These are phyloP conservation scores for Boletellus ananiceps DNA, from an alignment of 768 basidiomycete species.

Conservation along the genomic window DNA sequence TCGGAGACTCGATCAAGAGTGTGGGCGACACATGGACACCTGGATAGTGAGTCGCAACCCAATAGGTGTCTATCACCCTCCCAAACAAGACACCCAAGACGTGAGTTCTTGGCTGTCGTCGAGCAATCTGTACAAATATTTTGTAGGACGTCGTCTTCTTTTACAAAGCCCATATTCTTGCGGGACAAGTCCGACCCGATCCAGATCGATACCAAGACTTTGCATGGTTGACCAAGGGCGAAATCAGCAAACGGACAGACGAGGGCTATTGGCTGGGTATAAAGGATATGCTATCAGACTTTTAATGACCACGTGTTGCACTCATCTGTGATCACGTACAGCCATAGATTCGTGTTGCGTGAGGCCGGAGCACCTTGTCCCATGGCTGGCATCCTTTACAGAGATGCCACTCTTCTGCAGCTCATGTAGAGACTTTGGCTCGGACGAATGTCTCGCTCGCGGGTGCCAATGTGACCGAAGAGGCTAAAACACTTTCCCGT, in stretches of 20 bases:
- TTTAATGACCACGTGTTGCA: slow-evolving; percentile 10
- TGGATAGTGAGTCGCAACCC: slow-evolving; percentile 94
- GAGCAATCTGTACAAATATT: slow-evolving; percentile 1
- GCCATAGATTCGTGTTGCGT: too few species aligned
- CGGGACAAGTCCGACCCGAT: slow-evolving; percentile 71
- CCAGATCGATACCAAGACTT: slow-evolving; percentile 61
- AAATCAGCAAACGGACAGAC: slow-evolving; percentile 70
- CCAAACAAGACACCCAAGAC: slow-evolving; percentile 33
- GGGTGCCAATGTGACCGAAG: too few species aligned
- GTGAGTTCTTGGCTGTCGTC: slow-evolving; percentile 23
- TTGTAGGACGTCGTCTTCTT: slow-evolving; percentile 75
- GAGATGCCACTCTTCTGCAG: too few species aligned
- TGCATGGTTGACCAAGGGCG: slow-evolving; percentile 93
- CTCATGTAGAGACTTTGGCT: too few species aligned
- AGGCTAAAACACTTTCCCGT: too few species aligned
- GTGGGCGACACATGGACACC: slow-evolving; percentile 81
- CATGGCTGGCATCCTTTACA: too few species aligned
- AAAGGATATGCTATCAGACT: slow-evolving; percentile 78
- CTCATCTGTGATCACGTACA: too few species aligned
- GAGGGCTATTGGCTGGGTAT: slow-evolving; percentile 69
- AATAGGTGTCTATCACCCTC: slow-evolving; percentile 68
- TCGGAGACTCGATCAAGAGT: slow-evolving; percentile 62
- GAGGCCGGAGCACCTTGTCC: too few species aligned
- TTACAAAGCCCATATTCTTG: slow-evolving; percentile 90
- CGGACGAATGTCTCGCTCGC: too few species aligned